These are phyloP conservation scores for Aristolochia californica DNA, from an alignment of 164 flowering plant genomes.

Conservation along the genomic window DNA sequence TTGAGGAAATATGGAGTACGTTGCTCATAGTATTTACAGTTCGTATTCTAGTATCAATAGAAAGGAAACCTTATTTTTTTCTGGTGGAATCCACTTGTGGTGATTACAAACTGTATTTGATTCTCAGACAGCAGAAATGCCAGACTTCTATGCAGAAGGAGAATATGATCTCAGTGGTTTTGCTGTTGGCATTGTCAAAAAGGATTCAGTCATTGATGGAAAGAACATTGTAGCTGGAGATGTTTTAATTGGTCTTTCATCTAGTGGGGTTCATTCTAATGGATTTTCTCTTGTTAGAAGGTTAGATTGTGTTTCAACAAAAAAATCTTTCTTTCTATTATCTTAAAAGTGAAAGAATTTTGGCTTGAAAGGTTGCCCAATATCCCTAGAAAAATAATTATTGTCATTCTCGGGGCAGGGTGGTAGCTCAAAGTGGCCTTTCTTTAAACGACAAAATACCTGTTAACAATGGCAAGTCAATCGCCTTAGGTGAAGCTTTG, in stretches of 20 bases:
- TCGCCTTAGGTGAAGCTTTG: constrained; percentile 69
- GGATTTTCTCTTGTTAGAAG: constrained; percentile 97
- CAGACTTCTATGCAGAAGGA: constrained; percentile 75
- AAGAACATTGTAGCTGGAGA: constrained; percentile 73
- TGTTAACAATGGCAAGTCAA: constrained; percentile 21
- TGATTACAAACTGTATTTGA: neutral
- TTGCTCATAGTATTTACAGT: too few relatives aligned
- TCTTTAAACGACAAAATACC: constrained; percentile 67
- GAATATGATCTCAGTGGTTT: constrained; percentile 96
- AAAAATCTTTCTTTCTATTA: neutral
- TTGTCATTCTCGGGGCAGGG: constrained; percentile 38
- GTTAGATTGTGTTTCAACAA: constrained; percentile 17
- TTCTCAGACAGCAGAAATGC: constrained; percentile 93
- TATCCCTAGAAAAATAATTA: neutral
- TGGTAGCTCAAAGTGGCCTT: constrained; percentile 60
- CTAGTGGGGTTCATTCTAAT: constrained; percentile 96
- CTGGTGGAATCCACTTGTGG: too few relatives aligned
- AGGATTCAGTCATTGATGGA: constrained; percentile 82
- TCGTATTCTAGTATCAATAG: too few relatives aligned
- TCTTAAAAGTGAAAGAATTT: neutral
- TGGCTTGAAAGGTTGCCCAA: neutral
- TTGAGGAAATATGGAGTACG: too few relatives aligned
- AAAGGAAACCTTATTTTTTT: too few relatives aligned
- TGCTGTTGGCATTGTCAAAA: constrained; percentile 78
- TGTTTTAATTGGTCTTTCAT: constrained; percentile 84